Conservation (phyloP, 257 asterid genomes). For the Leonotis leonurus region DNA sequence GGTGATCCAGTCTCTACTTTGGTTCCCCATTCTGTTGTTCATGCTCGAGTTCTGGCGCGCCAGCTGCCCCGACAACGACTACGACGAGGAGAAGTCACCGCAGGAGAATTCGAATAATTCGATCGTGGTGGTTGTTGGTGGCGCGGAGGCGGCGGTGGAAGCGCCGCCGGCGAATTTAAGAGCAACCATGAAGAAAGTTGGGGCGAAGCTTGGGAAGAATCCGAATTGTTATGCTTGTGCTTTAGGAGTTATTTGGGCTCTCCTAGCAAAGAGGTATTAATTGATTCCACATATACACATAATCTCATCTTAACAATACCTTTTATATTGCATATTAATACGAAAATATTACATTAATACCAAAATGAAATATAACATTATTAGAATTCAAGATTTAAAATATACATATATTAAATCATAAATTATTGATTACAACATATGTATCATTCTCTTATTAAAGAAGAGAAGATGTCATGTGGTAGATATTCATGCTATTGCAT, state of each 20-base stretch:
- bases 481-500: too few species aligned
- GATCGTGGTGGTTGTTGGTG: background rate
- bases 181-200: conserved; percentile 36
- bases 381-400: too few species aligned
- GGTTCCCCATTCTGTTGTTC: conserved; percentile 36
- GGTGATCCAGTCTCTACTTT: conserved; percentile 48
- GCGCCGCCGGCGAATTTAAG: background rate
- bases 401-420: too few species aligned
- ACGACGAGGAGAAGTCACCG: background rate
- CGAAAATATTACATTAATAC: too few species aligned
- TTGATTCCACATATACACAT: too few species aligned
- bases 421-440: too few species aligned
- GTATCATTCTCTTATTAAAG: too few species aligned
- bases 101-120: background rate
- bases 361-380: too few species aligned
- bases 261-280: conserved; percentile 40
- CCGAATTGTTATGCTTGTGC: conserved; percentile 63
- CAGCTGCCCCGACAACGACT: background rate
- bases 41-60: conserved; percentile 36
- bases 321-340: too few species aligned
- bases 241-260: conserved; percentile 65
- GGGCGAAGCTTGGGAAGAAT: conserved; percentile 41
- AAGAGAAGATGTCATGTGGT: too few species aligned
- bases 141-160: background rate
- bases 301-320: too few species aligned